These are phyloP conservation scores for Epichloe gansuensis DNA, from an alignment of 2,329 filamentous ascomycete species.

Conservation along the genomic window DNA sequence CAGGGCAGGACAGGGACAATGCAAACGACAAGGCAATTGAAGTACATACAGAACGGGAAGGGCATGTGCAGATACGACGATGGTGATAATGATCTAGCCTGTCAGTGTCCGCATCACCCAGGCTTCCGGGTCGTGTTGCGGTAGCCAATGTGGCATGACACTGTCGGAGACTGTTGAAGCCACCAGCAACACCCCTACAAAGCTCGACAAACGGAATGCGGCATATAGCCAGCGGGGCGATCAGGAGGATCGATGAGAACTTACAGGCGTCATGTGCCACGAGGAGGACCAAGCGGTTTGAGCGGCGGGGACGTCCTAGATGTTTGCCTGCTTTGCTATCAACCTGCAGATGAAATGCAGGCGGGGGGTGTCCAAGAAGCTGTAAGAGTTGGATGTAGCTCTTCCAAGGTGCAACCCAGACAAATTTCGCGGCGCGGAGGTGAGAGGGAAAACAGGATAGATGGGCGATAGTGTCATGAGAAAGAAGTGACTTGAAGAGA, in stretches of 20 bases:
- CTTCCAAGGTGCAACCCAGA: background rate
- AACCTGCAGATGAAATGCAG: background rate
- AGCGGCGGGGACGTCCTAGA: background rate
- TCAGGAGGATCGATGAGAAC: constrained; percentile 3
- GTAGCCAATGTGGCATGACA: background rate
- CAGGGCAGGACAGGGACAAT: background rate
- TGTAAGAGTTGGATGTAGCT: no score
- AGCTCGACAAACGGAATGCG: constrained; percentile 1
- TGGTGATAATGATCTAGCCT: background rate
- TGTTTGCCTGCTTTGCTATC: constrained; percentile 1
- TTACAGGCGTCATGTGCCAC: constrained; percentile 3
- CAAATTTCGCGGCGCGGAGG: no score
- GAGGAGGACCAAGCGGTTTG: constrained; percentile 5
- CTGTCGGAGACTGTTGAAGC: no score
- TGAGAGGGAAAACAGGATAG: background rate
- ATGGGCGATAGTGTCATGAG: no score
- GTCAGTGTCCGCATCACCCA: background rate
- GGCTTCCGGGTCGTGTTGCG: background rate
- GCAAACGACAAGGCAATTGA: background rate
- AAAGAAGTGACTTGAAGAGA: background rate
- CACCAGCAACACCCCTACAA: background rate
- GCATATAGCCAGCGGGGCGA: background rate
- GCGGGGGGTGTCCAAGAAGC: background rate
- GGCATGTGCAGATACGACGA: no score
- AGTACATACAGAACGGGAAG: background rate